phyloP scores from a whole-genome alignment of 345 rosid species.

The Erodium maritimum region DNA sequence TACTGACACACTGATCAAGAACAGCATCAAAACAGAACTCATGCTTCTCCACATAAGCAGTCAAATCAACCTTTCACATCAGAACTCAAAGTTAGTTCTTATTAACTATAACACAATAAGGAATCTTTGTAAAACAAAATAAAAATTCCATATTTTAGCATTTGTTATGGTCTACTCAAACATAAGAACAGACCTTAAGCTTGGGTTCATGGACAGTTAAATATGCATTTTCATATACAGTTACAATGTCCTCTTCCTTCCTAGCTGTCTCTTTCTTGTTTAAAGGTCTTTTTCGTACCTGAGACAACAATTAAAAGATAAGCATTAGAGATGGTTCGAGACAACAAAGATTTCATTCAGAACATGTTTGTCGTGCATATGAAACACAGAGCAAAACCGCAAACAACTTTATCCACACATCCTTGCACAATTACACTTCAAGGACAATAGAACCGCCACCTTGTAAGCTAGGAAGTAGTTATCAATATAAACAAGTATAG shows the following conservation, averaged over 20 bases:
- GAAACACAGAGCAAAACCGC: neutral
- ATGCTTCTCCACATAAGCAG: constrained; percentile 96
- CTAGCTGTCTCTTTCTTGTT: constrained; percentile 78
- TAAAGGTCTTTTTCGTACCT: constrained; percentile 95
- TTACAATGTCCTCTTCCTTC: constrained; percentile 91
- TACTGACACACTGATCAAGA: constrained; percentile 64
- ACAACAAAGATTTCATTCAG: neutral
- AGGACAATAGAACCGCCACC: too few relatives aligned
- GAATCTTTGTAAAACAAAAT: neutral
- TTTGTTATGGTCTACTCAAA: neutral
- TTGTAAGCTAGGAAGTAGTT: too few relatives aligned
- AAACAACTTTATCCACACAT: neutral
- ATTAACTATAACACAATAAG: neutral
- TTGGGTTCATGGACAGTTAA: constrained; percentile 86
- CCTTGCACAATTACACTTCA: too few relatives aligned
- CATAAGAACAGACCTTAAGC: constrained; percentile 55
- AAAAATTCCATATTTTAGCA: neutral
- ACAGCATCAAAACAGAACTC: constrained; percentile 99
- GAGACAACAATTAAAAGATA: constrained; percentile 4
- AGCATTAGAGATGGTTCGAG: neutral
- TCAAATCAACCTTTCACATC: constrained; percentile 81
- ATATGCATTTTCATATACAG: constrained; percentile 48
- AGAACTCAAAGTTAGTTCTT: constrained; percentile 17
- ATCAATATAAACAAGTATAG: too few relatives aligned
- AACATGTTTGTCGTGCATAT: neutral